phyloP scores from a whole-genome alignment of 257 asterid species.

The Apocynum venetum region DNA sequence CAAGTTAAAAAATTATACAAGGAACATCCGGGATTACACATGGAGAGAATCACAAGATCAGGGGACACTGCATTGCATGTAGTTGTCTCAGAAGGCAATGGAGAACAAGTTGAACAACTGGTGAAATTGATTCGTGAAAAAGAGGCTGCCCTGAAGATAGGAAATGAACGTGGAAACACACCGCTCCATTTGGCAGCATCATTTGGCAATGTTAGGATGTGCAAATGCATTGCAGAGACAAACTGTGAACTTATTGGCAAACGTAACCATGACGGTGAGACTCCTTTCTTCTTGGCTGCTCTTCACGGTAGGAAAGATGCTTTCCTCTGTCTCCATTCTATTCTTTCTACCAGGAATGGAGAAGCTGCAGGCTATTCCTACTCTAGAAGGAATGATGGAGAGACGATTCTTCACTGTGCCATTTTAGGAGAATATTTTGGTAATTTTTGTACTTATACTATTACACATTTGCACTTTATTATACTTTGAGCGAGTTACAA shows the following conservation, averaged over 20 bases:
- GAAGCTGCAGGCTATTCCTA: background rate
- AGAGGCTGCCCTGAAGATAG: background rate
- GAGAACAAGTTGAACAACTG: background rate
- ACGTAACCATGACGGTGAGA: conserved; percentile 27
- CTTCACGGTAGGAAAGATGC: conserved; percentile 32
- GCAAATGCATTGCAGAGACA: conserved; percentile 1
- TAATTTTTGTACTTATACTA: background rate
- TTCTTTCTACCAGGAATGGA: background rate
- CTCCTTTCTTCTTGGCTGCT: conserved; percentile 36
- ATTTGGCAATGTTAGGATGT: background rate
- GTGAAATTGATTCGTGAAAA: background rate
- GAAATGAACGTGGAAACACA: conserved; percentile 10
- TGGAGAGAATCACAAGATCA: conserved; percentile 8
- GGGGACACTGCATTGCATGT: conserved; percentile 14
- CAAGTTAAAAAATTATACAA: background rate
- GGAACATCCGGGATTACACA: background rate
- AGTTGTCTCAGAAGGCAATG: conserved; percentile 9
- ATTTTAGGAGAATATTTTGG: conserved; percentile 10
- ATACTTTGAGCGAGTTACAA: too few species aligned
- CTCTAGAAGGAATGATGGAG: conserved; percentile 10
- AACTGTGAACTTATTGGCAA: background rate
- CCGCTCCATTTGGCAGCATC: conserved; percentile 15
- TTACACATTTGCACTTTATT: background rate
- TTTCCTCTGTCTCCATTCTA: conserved; percentile 10
- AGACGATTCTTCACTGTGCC: conserved; percentile 17